phyloP scores from a whole-genome alignment of 257 asterid genomes.

The Penstemon davidsonii region DNA sequence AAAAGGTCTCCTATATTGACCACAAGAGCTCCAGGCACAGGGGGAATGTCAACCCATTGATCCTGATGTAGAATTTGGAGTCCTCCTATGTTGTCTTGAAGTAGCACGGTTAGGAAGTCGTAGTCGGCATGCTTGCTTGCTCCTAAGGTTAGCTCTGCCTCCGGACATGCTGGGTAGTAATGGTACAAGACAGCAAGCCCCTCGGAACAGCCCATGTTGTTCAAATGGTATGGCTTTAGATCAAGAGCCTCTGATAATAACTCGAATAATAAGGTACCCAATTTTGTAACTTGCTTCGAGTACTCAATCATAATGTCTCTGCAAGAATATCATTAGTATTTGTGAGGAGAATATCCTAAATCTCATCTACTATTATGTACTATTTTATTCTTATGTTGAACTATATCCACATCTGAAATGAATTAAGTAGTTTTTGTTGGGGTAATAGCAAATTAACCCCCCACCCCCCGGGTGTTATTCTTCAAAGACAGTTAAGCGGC shows the following conservation, averaged over 20 bases:
- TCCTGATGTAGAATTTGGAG: constrained; percentile 46
- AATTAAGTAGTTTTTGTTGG: no score
- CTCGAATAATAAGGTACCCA: constrained; percentile 32
- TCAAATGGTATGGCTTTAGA: constrained; percentile 31
- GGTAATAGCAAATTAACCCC: no score
- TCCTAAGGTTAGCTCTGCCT: constrained; percentile 44
- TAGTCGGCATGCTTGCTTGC: constrained; percentile 41
- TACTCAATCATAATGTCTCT: constrained; percentile 42
- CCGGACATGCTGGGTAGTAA: constrained; percentile 56
- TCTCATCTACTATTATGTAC: no score
- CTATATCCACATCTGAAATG: no score
- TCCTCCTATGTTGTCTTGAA: constrained; percentile 50
- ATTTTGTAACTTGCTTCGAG: constrained; percentile 30
- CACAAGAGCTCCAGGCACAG: constrained; percentile 45
- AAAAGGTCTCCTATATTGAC: constrained; percentile 51
- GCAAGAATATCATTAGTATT: not conserved
- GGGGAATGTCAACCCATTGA: constrained; percentile 50
- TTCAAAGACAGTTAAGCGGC: no score
- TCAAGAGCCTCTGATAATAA: constrained; percentile 41
- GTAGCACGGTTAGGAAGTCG: constrained; percentile 46
- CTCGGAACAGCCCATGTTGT: constrained; percentile 35
- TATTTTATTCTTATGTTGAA: no score
- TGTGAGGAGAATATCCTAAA: no score
- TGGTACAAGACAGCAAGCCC: constrained; percentile 41
- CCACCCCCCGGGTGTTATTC: no score